Base-by-base conservation (phyloP, 1,139 yeast genomes). In the Diutina mesorugosa region DNA sequence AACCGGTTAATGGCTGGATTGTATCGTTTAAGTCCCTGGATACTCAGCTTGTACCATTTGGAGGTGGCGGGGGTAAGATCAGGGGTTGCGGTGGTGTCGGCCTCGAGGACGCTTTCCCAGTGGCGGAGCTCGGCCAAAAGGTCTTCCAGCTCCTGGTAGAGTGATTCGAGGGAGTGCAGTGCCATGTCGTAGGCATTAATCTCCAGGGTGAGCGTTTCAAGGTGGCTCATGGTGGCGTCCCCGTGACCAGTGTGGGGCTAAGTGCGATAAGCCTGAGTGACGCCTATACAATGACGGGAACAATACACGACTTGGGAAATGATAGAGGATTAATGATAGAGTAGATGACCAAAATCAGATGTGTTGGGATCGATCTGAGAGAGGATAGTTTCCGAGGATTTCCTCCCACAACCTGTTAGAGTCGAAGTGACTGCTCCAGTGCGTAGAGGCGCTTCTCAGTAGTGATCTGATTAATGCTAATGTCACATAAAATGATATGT, bases 11-110 rank as follows among this genome's bases (percentile, higher is more conserved):
- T 69, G 35, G 70, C 70, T 1, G 74, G 63, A 61, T 76, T 76
- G 62, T 75, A 76, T 2, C 66, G 57, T 61, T 76, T 76, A 38
- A 76, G 65, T 18, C 63, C 59, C 5, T 60, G 55, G 12, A 76
- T 74, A 8, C 77, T 72, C 32, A 61, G 59, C 61, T 70, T 71
- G 60, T 76, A 75, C 80, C 80, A 76, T 6, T 56, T 51, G 53
- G 65, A 60, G 16, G 60, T 57, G 28, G 51, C 55, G 3, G 41
- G 52, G 10, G 58, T 58, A 41, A 57, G 51, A 12, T n/a, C n/a
- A 51, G n/a, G 26, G 45, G n/a, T 10, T 7, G 45, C 14, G 47
- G 29, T 28, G 38, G 32, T 45, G 45, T 55, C 57, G 12, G 46
- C 47, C 52, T 63, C 68, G 32, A 75, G 62, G 8, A 65, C 62